Evolutionary conservation across 1,284 basidiomycete species (phyloP).

Genomic region (Irpex sp.): DNA sequence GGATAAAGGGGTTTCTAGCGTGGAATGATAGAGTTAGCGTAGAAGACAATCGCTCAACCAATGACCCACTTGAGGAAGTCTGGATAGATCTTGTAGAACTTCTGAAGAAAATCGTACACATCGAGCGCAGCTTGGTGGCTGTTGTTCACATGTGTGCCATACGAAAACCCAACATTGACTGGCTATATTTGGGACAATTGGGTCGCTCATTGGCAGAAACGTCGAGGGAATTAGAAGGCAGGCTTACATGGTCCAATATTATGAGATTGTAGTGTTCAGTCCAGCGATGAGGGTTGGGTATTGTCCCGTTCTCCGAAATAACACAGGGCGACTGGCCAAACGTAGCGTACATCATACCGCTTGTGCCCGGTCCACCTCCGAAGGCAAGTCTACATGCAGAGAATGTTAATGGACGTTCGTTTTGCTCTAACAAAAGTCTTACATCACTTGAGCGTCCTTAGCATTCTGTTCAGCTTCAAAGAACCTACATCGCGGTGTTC

Average conservation of each 20-base stretch:
- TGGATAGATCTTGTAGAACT: conserved; percentile 30
- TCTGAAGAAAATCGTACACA: conserved; percentile 33
- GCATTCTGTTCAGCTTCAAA: conserved; percentile 28
- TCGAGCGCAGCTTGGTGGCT: conserved; percentile 27
- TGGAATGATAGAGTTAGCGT: neutral
- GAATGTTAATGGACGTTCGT: neutral
- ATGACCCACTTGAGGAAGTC: conserved; percentile 20
- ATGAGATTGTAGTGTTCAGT: conserved; percentile 29
- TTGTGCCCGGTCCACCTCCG: conserved; percentile 31
- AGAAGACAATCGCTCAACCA: neutral
- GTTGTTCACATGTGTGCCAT: conserved; percentile 28
- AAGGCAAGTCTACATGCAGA: conserved; percentile 24
- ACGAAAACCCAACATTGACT: conserved; percentile 30
- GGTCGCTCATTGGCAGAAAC: neutral
- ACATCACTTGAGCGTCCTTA: conserved; percentile 28
- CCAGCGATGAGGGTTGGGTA: conserved; percentile 26
- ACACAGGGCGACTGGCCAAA: conserved; percentile 27
- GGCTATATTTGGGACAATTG: conserved; percentile 19
- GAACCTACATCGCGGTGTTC: conserved; percentile 19
- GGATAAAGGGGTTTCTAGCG: conserved; percentile 27
- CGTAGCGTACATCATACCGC: conserved; percentile 26
- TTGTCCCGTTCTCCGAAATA: conserved; percentile 18
- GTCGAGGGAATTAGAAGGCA: conserved; percentile 1
- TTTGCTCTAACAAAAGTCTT: neutral
- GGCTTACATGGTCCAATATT: conserved; percentile 29